Evolutionary conservation across 176 grass and related monocot species (phyloP), one percentile per base, ranked within the genome.

Genomic region (Thinopyrum elongatum): DNA sequence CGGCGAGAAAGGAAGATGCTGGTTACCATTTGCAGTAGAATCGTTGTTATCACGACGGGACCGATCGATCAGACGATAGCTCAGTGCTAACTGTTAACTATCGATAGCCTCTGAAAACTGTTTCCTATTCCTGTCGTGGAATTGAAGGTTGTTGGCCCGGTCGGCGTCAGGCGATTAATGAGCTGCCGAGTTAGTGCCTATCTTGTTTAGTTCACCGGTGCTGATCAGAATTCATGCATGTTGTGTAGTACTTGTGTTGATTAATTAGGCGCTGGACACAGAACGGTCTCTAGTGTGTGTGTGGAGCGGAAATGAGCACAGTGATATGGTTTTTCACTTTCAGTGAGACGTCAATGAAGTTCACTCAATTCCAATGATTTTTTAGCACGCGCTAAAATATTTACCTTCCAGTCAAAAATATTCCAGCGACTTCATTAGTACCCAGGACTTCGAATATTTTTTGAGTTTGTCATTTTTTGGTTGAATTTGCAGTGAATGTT

Each of bases 51-150:
- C 9, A 35, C 1, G 30, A 68, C 17, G 65, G 65, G 30, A 68
- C 33, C 7, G 65, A 35, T 19, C 7, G 65, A 34, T 21, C 29
- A 55, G 1, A 53, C 1, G 68, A 72, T 46, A 3, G 38, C 38
- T 38, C 38, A 17, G 70, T 17, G 71, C 71, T 74, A 74, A 74
- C 71, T 47, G 71, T 74, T 74, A 25, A 5, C 22, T 73, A 5
- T 26, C 15, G n/a, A 13, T 74, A n/a, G 7, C 71, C 51, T 19
- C 51, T 7, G 51, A 55, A 55, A 74, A 27, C 70, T 26, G 38
- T 73, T 73, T 74, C 39, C 70, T 74, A 17, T 19, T 74, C 41
- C 23, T 75, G 71, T 27, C 72, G 25, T 49, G 41, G 70, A 75
- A 49, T 49, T 75, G 1, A 49, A 75, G 41, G 46, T 16, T 49